phyloP scores from a whole-genome alignment of 1,139 yeast genomes.

The Trichomonascaceae sp. region DNA sequence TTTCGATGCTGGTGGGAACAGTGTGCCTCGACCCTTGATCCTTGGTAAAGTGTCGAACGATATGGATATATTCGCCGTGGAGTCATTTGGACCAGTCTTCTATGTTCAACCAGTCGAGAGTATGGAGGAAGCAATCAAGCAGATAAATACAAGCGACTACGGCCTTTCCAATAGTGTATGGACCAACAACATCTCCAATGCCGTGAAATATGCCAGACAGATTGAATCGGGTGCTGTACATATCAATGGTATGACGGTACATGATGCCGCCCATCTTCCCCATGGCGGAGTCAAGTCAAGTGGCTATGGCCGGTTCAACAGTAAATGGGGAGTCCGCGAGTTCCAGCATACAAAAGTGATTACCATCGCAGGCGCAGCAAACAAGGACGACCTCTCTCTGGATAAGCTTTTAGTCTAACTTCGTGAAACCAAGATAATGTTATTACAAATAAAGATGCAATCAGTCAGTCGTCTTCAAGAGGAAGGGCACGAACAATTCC shows the following conservation, averaged over 20 bases:
- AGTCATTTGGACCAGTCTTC: conserved; percentile 39
- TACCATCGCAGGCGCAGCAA: too few species aligned
- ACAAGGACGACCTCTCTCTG: too few species aligned
- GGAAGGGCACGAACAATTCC: conserved; percentile 10
- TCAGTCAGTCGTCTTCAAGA: not conserved
- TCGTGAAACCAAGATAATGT: too few species aligned
- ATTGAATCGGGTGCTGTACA: conserved; percentile 40
- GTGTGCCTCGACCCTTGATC: conserved; percentile 15
- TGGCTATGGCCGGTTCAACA: conserved; percentile 41
- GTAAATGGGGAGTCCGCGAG: conserved; percentile 38
- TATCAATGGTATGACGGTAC: conserved; percentile 34
- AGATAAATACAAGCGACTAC: conserved; percentile 24
- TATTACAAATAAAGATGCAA: too few species aligned
- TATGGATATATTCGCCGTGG: conserved; percentile 27
- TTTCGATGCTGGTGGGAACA: conserved; percentile 21
- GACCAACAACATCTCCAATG: conserved; percentile 28
- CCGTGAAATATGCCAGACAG: conserved; percentile 27
- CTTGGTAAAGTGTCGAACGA: conserved; percentile 27
- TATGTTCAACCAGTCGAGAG: conserved; percentile 25
- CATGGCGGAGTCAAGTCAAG: conserved; percentile 45
- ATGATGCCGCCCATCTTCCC: conserved; percentile 39
- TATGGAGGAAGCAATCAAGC: conserved; percentile 19
- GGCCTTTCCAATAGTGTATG: conserved; percentile 38
- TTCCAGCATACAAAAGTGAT: conserved; percentile 31
- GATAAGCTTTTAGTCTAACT: too few species aligned